Percentiles rank a stretch among this genome's conserved stretches.
Evolutionary conservation across 176 grass and related monocot species (phyloP).

Genomic region (Triticum urartu): DNA sequence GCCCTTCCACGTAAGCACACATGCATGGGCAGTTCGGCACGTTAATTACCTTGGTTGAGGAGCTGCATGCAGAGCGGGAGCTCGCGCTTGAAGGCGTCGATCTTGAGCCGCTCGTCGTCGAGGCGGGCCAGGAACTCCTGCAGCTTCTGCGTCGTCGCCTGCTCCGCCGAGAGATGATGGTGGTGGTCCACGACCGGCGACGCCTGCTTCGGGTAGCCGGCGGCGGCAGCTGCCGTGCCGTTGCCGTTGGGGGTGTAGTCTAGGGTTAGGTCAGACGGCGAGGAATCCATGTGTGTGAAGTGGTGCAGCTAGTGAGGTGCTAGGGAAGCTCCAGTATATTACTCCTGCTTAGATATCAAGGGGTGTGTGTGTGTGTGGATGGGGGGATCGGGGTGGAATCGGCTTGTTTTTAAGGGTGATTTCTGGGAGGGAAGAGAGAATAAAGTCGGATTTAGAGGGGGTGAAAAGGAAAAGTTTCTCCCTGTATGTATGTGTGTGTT

Average conservation of each 20-base stretch:
- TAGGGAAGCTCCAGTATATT: conserved; percentile 30
- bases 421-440: conserved; percentile 55
- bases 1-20: not conserved
- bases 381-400: conserved; percentile 63
- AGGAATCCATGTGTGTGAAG: conserved; percentile 58
- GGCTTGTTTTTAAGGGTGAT: conserved; percentile 66
- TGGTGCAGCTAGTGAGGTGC: conserved; percentile 10
- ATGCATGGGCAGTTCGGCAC: not conserved
- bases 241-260: conserved; percentile 68
- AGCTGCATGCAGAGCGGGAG: conserved; percentile 98
- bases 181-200: conserved; percentile 36
- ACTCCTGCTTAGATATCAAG: conserved; percentile 20
- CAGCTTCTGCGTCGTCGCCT: conserved; percentile 68
- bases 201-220: conserved; percentile 21
- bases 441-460: conserved; percentile 76
- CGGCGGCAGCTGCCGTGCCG: not conserved
- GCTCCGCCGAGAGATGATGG: conserved; percentile 43
- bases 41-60: conserved; percentile 69
- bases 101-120: conserved; percentile 93
- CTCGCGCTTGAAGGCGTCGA: conserved; percentile 98
- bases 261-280: conserved; percentile 81
- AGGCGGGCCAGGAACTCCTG: conserved; percentile 74
- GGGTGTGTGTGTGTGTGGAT: not conserved
- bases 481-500: conserved; percentile 17
- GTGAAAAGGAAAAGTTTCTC: conserved; percentile 49